A percentile compares a stretch with the other conserved stretches of the same genome.
phyloP scores from a whole-genome alignment of 208 protist genomes.

The Crithidia mellificae region DNA sequence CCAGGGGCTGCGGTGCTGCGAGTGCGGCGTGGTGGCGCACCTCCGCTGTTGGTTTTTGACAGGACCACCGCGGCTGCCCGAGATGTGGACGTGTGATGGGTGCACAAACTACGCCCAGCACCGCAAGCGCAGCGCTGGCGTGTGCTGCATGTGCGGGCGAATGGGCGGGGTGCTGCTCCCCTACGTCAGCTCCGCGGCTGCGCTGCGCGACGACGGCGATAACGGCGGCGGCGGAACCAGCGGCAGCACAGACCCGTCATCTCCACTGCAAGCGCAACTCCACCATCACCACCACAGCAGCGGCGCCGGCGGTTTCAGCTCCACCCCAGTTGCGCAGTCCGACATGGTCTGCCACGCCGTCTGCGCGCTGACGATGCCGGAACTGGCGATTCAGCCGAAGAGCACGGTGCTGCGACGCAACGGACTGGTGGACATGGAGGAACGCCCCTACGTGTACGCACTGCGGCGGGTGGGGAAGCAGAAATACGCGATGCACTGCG shows the following conservation, averaged over 20 bases:
- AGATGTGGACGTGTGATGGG: slow-evolving; percentile 60
- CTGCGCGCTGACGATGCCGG: slow-evolving; percentile 60
- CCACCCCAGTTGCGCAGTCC: slow-evolving; percentile 15
- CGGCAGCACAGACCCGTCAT: neutral
- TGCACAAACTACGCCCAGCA: slow-evolving; percentile 44
- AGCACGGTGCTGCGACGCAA: slow-evolving; percentile 33
- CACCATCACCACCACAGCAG: no score
- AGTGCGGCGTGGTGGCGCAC: slow-evolving; percentile 58
- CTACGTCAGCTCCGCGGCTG: slow-evolving; percentile 29
- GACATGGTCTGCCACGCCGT: slow-evolving; percentile 62
- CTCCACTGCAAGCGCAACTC: neutral
- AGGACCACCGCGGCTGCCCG: slow-evolving; percentile 32
- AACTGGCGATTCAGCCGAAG: slow-evolving; percentile 41
- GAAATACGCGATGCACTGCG: slow-evolving; percentile 45
- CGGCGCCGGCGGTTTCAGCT: neutral
- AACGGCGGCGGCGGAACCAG: neutral
- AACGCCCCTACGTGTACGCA: slow-evolving; percentile 42
- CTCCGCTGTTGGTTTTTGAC: slow-evolving; percentile 65
- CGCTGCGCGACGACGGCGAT: slow-evolving; percentile 15
- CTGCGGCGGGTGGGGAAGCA: slow-evolving; percentile 38
- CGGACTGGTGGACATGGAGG: slow-evolving; percentile 37
- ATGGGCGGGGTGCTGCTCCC: slow-evolving; percentile 64
- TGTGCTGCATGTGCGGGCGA: slow-evolving; percentile 56
- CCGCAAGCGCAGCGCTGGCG: slow-evolving; percentile 32
- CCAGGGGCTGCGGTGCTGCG: slow-evolving; percentile 44